Percentiles rank a stretch among this genome's conserved stretches.
Evolutionary conservation across 2,329 filamentous ascomycete genomes (phyloP).

Genomic region (Aspergillus tamarii): DNA sequence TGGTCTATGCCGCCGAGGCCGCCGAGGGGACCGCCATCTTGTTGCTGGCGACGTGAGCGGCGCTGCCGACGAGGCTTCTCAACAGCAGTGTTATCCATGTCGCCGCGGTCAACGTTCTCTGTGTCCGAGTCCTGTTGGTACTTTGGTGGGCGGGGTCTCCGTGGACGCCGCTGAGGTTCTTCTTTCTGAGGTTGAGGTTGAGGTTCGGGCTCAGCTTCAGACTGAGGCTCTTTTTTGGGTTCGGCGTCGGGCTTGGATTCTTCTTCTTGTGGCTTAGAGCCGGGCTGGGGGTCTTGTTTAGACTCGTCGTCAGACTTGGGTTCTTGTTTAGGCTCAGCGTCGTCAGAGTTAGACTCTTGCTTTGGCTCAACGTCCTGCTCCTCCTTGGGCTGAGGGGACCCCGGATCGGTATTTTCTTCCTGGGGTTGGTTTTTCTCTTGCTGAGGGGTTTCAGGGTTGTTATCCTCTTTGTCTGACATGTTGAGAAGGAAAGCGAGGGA

Average conservation of each 20-base stretch:
- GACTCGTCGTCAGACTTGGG: constrained; percentile 26
- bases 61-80: constrained; percentile 58
- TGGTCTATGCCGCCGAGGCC: constrained; percentile 62
- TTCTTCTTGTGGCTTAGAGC: constrained; percentile 40
- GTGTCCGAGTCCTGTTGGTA: constrained; percentile 51
- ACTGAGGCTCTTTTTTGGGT: constrained; percentile 40
- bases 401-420: not conserved
- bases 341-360: constrained; percentile 1
- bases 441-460: constrained; percentile 20
- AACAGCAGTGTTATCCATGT: constrained; percentile 50
- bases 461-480: constrained; percentile 34
- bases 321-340: constrained; percentile 19
- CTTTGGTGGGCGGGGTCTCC: constrained; percentile 29
- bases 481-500: constrained; percentile 27
- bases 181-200: constrained; percentile 47
- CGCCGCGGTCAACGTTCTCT: constrained; percentile 58
- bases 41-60: constrained; percentile 53
- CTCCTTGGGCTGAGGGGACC: constrained; percentile 35
- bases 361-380: constrained; percentile 24
- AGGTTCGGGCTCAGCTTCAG: constrained; percentile 39
- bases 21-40: constrained; percentile 44
- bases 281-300: constrained; percentile 36
- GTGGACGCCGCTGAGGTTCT: constrained; percentile 9
- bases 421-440: constrained; percentile 25
- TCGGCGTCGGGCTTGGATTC: constrained; percentile 12